phyloP scores from a whole-genome alignment of 2,329 filamentous ascomycete genomes.

The Epichloe typhina region DNA sequence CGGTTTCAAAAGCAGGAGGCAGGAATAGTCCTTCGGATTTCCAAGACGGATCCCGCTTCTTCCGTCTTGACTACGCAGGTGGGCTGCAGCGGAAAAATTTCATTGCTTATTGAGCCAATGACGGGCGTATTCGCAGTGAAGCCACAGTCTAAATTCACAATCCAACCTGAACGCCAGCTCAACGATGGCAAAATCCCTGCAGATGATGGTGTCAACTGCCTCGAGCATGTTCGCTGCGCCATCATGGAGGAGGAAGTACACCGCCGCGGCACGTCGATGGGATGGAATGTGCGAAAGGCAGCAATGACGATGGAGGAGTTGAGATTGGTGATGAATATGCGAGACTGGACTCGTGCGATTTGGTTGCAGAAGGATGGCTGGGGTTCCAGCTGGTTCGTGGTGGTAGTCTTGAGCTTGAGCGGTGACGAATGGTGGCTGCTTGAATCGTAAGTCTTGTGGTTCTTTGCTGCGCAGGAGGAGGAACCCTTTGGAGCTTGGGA shows the following conservation, averaged over 20 bases:
- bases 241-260: constrained; percentile 48
- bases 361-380: constrained; percentile 65
- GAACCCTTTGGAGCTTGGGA: constrained; percentile 2
- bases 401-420: constrained; percentile 53
- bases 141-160: constrained; percentile 44
- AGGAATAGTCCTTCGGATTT: constrained; percentile 42
- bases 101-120: constrained; percentile 59
- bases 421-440: constrained; percentile 74
- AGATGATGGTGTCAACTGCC: constrained; percentile 39
- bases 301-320: constrained; percentile 40
- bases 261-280: constrained; percentile 45
- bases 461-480: neutral
- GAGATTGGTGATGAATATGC: constrained; percentile 47
- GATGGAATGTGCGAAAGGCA: constrained; percentile 44
- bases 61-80: constrained; percentile 59
- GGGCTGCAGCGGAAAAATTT: constrained; percentile 45
- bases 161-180: constrained; percentile 49
- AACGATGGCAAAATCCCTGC: constrained; percentile 46
- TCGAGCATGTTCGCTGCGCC: constrained; percentile 51
- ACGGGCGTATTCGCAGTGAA: constrained; percentile 64
- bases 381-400: constrained; percentile 58
- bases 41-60: constrained; percentile 47
- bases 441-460: constrained; percentile 35
- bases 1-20: constrained; percentile 50
- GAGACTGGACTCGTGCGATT: constrained; percentile 48